Base-by-base conservation (phyloP, 169 alveolate species). In the Plasmodium blacklocki region DNA sequence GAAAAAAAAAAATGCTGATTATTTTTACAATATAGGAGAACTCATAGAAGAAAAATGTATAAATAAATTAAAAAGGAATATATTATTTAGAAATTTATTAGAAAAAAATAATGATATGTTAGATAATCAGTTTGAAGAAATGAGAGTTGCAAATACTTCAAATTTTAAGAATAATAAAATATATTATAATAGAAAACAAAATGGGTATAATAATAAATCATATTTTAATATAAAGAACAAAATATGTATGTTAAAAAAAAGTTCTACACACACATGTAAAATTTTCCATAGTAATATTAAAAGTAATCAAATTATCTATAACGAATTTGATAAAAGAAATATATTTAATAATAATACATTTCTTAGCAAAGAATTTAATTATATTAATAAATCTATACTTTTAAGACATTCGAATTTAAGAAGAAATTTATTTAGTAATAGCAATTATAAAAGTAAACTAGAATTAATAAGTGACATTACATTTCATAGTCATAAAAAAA, bases 81-180 rank as follows among this genome's bases (percentile, higher is more conserved):
- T 29, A 54, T 47, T 47, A 18, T 50, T 76, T 45, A 32, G 15
- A 8, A 50, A n/a, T 47, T 3, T 19, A 32, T 52, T 76, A 19
- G 78, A 76, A 76, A 76, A 18, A 66, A 76, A 58, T 76, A 47
- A 76, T 29, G 63, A 64, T 47, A 50, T 12, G 5, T 68, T 70
- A 49, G 89, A 59, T 5, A 39, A 39, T 39, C 8, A 5, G 47
- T 39, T 39, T 5, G 72, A 66, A 66, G 26, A 49, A 49, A 39
- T 39, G 8, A 43, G 54, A 64, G 12, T 43, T 45, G 21, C 58
- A 21, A 78, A 67, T 29, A 12, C 60, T 12, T 62, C 45, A 15
- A 68, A 75, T 0, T 43, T 47, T 62, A 75, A 63, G 49, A 11
- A 18, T 7, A 56, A 50, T 14, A 39, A 39, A 4, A 6, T 39